These are phyloP conservation scores for Endotrypanum monterogeii DNA, from an alignment of 208 protist species.

Conservation along the genomic window DNA sequence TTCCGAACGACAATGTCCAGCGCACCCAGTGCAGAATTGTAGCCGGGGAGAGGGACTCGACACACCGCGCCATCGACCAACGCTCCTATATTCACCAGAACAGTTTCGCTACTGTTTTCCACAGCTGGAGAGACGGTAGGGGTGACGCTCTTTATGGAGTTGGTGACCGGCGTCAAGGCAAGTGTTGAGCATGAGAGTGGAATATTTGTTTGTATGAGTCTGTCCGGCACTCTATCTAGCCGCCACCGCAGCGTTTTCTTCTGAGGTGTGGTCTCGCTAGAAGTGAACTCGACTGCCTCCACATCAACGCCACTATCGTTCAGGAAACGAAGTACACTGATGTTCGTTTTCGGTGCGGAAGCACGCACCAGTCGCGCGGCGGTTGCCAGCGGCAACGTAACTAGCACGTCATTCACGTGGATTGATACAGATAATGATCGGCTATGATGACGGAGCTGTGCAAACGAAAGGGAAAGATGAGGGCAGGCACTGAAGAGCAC, in stretches of 20 bases:
- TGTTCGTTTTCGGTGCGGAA: not conserved
- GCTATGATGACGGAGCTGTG: slow-evolving; percentile 19
- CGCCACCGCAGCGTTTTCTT: not conserved
- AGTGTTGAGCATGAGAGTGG: not conserved
- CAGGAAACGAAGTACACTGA: slow-evolving; percentile 3
- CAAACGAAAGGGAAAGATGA: slow-evolving; percentile 7
- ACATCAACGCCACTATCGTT: slow-evolving; percentile 27
- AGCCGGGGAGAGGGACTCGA: slow-evolving; percentile 16
- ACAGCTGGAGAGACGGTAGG: not conserved
- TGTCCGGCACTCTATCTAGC: not conserved
- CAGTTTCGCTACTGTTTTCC: not conserved
- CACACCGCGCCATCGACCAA: slow-evolving; percentile 1
- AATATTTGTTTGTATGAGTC: not conserved
- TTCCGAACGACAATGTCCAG: slow-evolving; percentile 23
- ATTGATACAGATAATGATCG: slow-evolving; percentile 22
- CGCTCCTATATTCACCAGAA: not conserved
- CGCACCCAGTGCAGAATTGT: slow-evolving; percentile 20
- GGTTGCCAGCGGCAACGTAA: slow-evolving; percentile 18
- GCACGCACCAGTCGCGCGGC: slow-evolving; percentile 6
- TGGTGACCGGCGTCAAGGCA: not conserved
- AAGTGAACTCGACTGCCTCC: not conserved
- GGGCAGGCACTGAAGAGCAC: slow-evolving; percentile 23
- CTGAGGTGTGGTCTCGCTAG: too few relatives aligned
- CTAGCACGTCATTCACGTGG: slow-evolving; percentile 11
- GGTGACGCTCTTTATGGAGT: not conserved